Evolutionary conservation across 805 yeast genomes (phyloP).

Genomic region (Cyberlindnera xylosilytica): DNA sequence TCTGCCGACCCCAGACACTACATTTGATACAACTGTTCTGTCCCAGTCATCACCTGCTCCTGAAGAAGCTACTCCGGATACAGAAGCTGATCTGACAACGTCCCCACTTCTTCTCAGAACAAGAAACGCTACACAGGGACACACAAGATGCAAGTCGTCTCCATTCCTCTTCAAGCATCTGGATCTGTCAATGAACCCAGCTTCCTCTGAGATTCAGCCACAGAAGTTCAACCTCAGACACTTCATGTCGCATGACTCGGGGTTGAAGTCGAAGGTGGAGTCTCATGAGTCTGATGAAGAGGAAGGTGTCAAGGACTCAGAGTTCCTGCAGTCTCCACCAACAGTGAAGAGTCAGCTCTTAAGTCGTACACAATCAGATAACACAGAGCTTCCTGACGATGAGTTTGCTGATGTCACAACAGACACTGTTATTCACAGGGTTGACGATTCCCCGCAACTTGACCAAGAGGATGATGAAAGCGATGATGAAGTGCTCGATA

Average conservation of each 20-base stretch:
- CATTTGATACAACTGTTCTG: constrained; percentile 4
- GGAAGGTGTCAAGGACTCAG: constrained; percentile 13
- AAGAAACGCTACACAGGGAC: background rate
- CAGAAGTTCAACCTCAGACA: constrained; percentile 23
- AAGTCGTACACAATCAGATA: too few species aligned
- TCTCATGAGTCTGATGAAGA: constrained; percentile 9
- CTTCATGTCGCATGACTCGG: constrained; percentile 27
- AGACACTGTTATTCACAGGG: background rate
- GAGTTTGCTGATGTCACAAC: background rate
- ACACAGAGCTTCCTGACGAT: background rate
- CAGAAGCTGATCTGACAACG: background rate
- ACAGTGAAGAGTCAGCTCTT: constrained; percentile 7
- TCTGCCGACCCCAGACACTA: constrained; percentile 18
- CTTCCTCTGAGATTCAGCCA: background rate
- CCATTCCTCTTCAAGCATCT: constrained; percentile 5
- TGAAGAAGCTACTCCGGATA: background rate
- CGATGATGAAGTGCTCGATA: background rate
- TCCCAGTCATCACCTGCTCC: background rate
- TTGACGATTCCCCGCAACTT: background rate
- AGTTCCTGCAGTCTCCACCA: constrained; percentile 13
- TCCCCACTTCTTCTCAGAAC: constrained; percentile 2
- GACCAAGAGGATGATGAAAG: background rate
- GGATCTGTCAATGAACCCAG: constrained; percentile 9
- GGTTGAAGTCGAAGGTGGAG: constrained; percentile 15
- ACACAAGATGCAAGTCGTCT: constrained; percentile 13